Conservation (phyloP, 2,329 filamentous ascomycete genomes). For the Hawksworthiomyces lignivorus region DNA sequence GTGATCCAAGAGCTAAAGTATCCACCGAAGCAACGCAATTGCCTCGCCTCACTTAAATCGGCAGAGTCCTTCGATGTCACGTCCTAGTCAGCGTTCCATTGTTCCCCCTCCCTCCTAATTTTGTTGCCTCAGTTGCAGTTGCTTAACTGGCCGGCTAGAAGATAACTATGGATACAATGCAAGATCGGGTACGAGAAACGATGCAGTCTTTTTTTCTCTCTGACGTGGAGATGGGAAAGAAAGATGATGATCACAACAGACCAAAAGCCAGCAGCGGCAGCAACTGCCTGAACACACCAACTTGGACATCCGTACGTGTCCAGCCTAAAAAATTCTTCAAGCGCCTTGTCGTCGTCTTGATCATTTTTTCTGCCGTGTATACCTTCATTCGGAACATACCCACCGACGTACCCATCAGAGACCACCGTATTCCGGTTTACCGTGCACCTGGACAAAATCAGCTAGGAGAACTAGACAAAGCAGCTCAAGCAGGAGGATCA, state of each 20-base stretch:
- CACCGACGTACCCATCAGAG: constrained; percentile 29
- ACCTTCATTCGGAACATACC: constrained; percentile 60
- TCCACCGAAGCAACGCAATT: too few species aligned
- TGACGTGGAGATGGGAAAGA: constrained; percentile 52
- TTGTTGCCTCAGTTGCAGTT: too few species aligned
- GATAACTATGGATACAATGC: constrained; percentile 9
- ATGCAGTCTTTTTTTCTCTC: constrained; percentile 41
- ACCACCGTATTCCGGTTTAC: constrained; percentile 32
- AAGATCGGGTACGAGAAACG: constrained; percentile 17
- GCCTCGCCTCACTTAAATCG: too few species aligned
- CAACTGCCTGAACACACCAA: constrained; percentile 5
- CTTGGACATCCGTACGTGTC: constrained; percentile 36
- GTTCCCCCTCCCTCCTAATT: too few species aligned
- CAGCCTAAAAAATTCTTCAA: constrained; percentile 46
- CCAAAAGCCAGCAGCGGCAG: constrained; percentile 15
- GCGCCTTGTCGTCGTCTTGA: constrained; percentile 39
- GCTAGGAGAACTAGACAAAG: neutral
- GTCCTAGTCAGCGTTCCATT: too few species aligned
- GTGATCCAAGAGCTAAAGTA: too few species aligned
- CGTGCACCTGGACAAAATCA: too few species aligned
- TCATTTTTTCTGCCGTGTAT: constrained; percentile 47
- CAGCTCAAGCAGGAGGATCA: too few species aligned
- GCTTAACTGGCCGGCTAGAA: too few species aligned
- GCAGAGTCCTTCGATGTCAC: too few species aligned
- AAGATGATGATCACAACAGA: constrained; percentile 47